Conservation (phyloP, 108 stramenopile genomes). For the Epithemia pelagica region DNA sequence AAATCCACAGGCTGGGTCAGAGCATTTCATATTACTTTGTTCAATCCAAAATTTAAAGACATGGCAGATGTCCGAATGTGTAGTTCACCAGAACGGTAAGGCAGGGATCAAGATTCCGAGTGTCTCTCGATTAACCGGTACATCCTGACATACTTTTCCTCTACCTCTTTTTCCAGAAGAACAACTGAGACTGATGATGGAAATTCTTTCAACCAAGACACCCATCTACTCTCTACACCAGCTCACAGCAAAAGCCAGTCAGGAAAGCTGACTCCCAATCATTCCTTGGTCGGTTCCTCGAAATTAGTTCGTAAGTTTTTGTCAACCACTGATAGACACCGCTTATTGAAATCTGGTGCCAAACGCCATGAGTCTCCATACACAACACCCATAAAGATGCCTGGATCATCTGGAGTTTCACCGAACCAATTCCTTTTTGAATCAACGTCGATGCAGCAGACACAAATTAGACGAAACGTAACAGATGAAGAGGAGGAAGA, state of each 20-base stretch:
- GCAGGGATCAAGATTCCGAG: too few species aligned
- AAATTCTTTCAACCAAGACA: neutral
- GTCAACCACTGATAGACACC: neutral
- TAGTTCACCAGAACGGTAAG: neutral
- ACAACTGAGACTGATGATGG: too few species aligned
- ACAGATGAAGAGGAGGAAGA: neutral
- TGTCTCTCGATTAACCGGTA: too few species aligned
- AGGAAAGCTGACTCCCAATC: neutral
- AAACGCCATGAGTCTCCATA: too few species aligned
- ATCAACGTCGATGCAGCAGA: neutral
- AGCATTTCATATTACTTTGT: too few species aligned
- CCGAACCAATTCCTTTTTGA: too few species aligned
- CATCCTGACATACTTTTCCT: too few species aligned
- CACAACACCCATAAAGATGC: too few species aligned
- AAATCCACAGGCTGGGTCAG: too few species aligned
- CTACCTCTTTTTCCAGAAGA: too few species aligned
- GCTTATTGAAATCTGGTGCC: neutral
- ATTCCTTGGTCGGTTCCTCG: neutral
- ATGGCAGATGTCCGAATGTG: neutral
- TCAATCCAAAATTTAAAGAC: too few species aligned
- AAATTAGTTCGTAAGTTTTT: neutral
- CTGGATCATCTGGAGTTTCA: too few species aligned
- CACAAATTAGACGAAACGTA: neutral
- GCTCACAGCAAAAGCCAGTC: neutral
- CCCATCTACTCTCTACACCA: neutral